A percentile compares a stretch with the other conserved stretches of the same genome.
Conservation (phyloP, 192 early-diverging fungal genomes). For the Chytriomyces hyalinus region DNA sequence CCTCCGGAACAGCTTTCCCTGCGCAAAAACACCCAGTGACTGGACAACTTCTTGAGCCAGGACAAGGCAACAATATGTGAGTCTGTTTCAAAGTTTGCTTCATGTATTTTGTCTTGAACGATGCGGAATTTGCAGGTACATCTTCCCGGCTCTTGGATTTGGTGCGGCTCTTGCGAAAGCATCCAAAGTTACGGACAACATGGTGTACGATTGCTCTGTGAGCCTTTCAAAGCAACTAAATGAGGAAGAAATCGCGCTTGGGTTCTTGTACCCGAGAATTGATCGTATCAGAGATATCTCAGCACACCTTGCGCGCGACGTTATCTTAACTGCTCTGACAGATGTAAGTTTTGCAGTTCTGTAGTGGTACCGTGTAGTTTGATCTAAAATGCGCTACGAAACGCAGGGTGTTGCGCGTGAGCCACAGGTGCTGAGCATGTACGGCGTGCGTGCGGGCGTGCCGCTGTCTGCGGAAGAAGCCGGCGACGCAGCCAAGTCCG, state of each 20-base stretch:
- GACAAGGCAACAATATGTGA: slow-evolving; percentile 90
- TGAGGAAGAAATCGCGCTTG: slow-evolving; percentile 66
- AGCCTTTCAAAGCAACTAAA: slow-evolving; percentile 79
- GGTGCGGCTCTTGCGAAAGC: slow-evolving; percentile 81
- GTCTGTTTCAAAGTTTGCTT: not conserved
- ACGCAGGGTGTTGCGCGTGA: slow-evolving; percentile 37
- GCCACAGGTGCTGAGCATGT: slow-evolving; percentile 27
- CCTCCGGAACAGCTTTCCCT: slow-evolving; percentile 94
- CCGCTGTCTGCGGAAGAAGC: not conserved
- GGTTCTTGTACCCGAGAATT: slow-evolving; percentile 84
- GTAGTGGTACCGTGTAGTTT: not conserved
- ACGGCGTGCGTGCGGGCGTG: slow-evolving; percentile 8
- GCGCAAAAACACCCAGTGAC: slow-evolving; percentile 69
- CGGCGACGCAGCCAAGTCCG: slow-evolving; percentile 5
- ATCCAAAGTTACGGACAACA: slow-evolving; percentile 70
- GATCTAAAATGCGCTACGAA: not conserved
- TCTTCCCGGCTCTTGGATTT: slow-evolving; percentile 94
- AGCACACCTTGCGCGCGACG: slow-evolving; percentile 79
- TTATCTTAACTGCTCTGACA: slow-evolving; percentile 59
- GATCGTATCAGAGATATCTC: slow-evolving; percentile 86
- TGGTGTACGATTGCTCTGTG: slow-evolving; percentile 83
- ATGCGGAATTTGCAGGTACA: slow-evolving; percentile 63
- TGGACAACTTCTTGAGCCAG: slow-evolving; percentile 55
- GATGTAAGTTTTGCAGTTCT: slow-evolving; percentile 39
- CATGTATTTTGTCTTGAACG: slow-evolving; percentile 69